Conservation (phyloP, 2,329 filamentous ascomycete genomes). For the Akanthomyces lecanii region DNA sequence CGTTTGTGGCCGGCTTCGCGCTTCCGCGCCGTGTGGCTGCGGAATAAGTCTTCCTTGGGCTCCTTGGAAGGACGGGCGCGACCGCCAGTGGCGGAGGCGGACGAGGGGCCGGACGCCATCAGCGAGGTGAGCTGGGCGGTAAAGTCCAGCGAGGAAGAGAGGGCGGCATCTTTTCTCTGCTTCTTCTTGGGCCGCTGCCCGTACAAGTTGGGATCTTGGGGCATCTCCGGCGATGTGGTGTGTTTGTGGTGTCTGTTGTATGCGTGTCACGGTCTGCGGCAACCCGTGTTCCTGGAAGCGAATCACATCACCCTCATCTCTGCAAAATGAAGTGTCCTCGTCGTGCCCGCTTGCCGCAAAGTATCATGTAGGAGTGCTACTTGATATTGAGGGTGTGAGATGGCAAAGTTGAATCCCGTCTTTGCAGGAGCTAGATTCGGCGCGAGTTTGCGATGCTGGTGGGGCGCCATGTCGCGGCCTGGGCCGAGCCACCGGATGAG, state of each 20-base stretch:
- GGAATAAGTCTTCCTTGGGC: constrained; percentile 46
- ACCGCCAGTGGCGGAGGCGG: constrained; percentile 36
- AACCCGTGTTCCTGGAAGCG: not conserved
- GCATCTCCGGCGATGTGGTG: constrained; percentile 26
- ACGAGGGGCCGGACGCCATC: constrained; percentile 49
- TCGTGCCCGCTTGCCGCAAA: not conserved
- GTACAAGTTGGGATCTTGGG: constrained; percentile 69
- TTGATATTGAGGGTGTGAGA: not conserved
- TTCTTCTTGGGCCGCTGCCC: constrained; percentile 69
- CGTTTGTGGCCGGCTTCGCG: constrained; percentile 26
- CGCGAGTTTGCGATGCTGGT: too few relatives aligned
- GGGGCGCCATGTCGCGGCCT: too few relatives aligned
- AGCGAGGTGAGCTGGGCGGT: constrained; percentile 81
- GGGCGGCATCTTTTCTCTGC: constrained; percentile 63
- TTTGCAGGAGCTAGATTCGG: too few relatives aligned
- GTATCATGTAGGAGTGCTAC: not conserved
- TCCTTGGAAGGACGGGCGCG: constrained; percentile 44
- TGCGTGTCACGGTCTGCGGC: not conserved
- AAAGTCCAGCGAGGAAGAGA: constrained; percentile 75
- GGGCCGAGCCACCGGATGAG: too few relatives aligned
- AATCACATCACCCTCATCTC: constrained; percentile 4
- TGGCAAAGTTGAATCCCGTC: not conserved
- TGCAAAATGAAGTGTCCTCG: not conserved
- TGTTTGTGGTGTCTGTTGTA: not conserved
- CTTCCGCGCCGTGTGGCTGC: constrained; percentile 22